Base-by-base conservation (phyloP, 306 rosid species). In the Glycine tomentella region DNA sequence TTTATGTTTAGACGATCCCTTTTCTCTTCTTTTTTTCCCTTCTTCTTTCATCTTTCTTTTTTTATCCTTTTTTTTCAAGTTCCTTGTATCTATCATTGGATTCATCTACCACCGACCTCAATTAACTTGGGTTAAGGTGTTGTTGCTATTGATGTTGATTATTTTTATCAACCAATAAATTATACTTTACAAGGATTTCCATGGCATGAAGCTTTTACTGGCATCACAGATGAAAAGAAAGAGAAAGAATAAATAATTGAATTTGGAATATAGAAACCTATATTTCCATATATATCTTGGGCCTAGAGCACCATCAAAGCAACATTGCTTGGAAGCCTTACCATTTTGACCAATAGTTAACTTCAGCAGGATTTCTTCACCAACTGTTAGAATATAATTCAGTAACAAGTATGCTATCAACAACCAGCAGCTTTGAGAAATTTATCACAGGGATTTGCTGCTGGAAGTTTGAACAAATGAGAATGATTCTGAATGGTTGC, bases 391-490 rank as follows among this genome's bases (percentile, higher is more conserved):
- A 61, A 31, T 70, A 20, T 20, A 20, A 20, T 20, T 20, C 25
- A 1, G 25, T 20, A 20, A 20, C 25, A 20, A 20, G 25, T n/a
- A n/a, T n/a, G n/a, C n/a, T 20, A 48, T 92, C 86, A 95, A 84
- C 94, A 93, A 72, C 97, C 98, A 34, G 99, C 99, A 46, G 98
- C 99, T 84, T 95, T 95, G 38, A 93, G 87, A 83, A 95, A 95
- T 88, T 89, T 82, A 75, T 95, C 99, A 6, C 74, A 91, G 76
- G 99, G 99, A 77, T 93, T 95, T 34, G 99, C 80, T 11, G 92
- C 88, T 3, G 99, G 99, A 70, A 95, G 80, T 75, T 85, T 87
- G 88, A 95, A 93, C 45, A 70, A 58, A 62, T 76, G 69, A 17
- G 89, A 86, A 59, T 79, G 78, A 16, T 87, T 88, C 86, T 88